Conservation (phyloP, 1,284 basidiomycete species). For the Coniophora puteana region DNA sequence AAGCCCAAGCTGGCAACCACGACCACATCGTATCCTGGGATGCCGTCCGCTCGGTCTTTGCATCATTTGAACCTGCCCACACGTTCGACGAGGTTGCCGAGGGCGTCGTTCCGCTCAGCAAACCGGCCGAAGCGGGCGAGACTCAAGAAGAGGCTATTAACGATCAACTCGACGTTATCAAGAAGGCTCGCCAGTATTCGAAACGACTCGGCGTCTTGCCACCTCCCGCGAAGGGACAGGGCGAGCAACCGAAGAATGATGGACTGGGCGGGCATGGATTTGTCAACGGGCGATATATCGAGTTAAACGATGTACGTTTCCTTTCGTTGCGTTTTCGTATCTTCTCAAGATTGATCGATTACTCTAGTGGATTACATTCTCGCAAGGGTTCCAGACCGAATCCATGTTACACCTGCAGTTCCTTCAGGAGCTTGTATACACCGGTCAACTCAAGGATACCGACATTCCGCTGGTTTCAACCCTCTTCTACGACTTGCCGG, state of each 20-base stretch:
- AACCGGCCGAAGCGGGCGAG: too few species aligned
- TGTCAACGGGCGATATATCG: slow-evolving; percentile 83
- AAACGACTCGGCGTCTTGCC: slow-evolving; percentile 47
- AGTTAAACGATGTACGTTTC: slow-evolving; percentile 64
- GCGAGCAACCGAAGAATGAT: slow-evolving; percentile 19
- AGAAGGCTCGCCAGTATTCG: slow-evolving; percentile 46
- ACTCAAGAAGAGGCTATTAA: slow-evolving; percentile 16
- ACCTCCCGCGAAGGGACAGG: slow-evolving; percentile 20
- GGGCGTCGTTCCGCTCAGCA: slow-evolving; percentile 22
- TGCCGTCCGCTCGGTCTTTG: slow-evolving; percentile 40
- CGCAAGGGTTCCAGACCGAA: slow-evolving; percentile 59
- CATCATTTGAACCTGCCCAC: slow-evolving; percentile 25
- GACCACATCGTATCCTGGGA: slow-evolving; percentile 52
- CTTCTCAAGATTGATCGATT: too few species aligned
- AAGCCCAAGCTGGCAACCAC: slow-evolving; percentile 28
- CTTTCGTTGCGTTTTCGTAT: neutral
- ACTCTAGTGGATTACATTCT: slow-evolving; percentile 48
- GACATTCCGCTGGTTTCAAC: slow-evolving; percentile 51
- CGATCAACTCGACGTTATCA: slow-evolving; percentile 30
- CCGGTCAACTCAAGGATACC: slow-evolving; percentile 56
- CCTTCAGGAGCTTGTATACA: slow-evolving; percentile 73
- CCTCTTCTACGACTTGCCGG: slow-evolving; percentile 89
- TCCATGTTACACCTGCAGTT: slow-evolving; percentile 58
- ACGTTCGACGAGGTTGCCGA: slow-evolving; percentile 41
- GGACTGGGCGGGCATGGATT: slow-evolving; percentile 83